Evolutionary conservation across 331 rosid species (phyloP), one percentile per base, ranked within the genome.

Genomic region (Dryas integrifolia): DNA sequence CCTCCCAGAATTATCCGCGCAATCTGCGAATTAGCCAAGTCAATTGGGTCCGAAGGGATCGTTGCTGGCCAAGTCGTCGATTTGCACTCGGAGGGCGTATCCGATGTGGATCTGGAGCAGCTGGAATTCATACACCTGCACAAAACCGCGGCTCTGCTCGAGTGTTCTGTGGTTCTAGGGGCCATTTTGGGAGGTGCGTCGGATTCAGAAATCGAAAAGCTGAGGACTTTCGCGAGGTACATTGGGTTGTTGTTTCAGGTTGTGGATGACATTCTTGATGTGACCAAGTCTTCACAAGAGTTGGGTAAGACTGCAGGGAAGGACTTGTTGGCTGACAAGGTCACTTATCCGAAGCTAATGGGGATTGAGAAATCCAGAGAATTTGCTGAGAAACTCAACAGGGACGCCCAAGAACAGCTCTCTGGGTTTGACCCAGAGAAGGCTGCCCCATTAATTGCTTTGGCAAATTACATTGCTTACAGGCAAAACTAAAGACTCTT

Each of bases 281-380:
- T 92, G 16, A 92, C 98, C 0, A 92, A 88, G 45, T 85, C 98
- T 1, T 90, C 98, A 0, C 70, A 88, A 73, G 96, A 90, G 16
- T 43, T 92, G 74, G 98, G 98, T 44, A 92, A 92, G n/a, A 92
- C 98, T 0, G 98, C 98, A 0, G 98, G 98, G 73, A 92, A 92
- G 45, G 98, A 92, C 45, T 73, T 90, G 82, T 67, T 79, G 45
- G 92, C 98, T 15, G 96, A 88, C 74, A 92, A 92, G 76, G 85
- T 67, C 5, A 92, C 98, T 0, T 92, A 92, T 43, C 98, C 98
- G 1, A 90, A 87, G 69, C 84, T 92, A 24, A 3, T 92, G 72
- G 98, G 98, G 45, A 67, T 90, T 4, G 86, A 85, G 5, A 84
- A 87, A 24, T 90, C 98, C 0, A 87, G 77, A 71, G 97, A 87